These are phyloP conservation scores for Neurospora pannonica DNA, from an alignment of 495 filamentous ascomycete species.

Conservation along the genomic window DNA sequence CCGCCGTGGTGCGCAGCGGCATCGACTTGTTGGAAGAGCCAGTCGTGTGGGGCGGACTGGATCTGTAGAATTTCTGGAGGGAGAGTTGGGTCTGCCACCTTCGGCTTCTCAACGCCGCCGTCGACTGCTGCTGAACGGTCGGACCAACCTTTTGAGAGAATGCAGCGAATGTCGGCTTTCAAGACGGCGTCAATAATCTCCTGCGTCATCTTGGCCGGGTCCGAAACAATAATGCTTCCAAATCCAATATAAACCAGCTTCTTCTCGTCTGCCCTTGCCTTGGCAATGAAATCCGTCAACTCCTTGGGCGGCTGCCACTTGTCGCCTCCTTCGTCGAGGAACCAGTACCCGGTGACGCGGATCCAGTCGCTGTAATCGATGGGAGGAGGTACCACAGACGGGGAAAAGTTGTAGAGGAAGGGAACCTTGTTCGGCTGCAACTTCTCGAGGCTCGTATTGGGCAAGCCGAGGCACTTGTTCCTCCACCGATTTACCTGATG, in stretches of 20 bases:
- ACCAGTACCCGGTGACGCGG: constrained; percentile 95
- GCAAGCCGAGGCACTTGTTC: constrained; percentile 66
- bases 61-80: constrained; percentile 80
- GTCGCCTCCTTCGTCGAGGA: constrained; percentile 69
- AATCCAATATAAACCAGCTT: constrained; percentile 97
- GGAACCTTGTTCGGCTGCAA: constrained; percentile 94
- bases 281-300: constrained; percentile 67
- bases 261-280: constrained; percentile 70
- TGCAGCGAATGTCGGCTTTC: constrained; percentile 90
- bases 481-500: constrained; percentile 92
- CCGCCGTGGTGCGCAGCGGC: constrained; percentile 93
- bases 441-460: constrained; percentile 76
- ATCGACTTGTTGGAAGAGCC: constrained; percentile 91
- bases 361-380: constrained; percentile 98
- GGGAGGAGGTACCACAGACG: constrained; percentile 81
- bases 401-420: constrained; percentile 95
- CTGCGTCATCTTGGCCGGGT: constrained; percentile 76
- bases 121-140: constrained; percentile 48
- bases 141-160: constrained; percentile 99
- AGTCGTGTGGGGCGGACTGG: constrained; percentile 88
- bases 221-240: constrained; percentile 89
- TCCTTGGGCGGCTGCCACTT: constrained; percentile 66
- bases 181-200: constrained; percentile 83
- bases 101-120: constrained; percentile 21
- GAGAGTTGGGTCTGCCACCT: constrained; percentile 51